phyloP scores from a whole-genome alignment of 2,329 filamentous ascomycete species.

The Colletotrichum gloeosporioides region DNA sequence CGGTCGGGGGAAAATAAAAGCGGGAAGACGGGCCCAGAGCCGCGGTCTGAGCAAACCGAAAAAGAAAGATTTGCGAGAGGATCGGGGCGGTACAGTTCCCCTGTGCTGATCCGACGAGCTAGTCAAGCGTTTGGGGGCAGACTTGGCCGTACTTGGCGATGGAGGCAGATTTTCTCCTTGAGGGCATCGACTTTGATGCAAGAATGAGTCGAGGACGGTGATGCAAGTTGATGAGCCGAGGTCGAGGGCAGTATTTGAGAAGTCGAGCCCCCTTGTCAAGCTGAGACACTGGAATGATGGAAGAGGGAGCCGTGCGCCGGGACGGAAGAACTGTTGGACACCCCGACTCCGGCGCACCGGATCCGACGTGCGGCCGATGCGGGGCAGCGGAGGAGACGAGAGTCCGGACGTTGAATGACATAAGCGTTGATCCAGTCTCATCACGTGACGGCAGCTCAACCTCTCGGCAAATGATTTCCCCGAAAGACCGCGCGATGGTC shows the following conservation, averaged over 20 bases:
- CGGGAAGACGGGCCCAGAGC: neutral
- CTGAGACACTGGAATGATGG: neutral
- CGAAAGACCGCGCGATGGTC: neutral
- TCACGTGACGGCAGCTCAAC: neutral
- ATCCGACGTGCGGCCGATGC: neutral
- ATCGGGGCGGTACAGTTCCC: neutral
- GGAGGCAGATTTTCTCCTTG: neutral
- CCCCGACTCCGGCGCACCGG: neutral
- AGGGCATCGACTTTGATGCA: neutral
- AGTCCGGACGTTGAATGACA: neutral
- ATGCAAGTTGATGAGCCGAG: neutral
- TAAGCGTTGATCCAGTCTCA: neutral
- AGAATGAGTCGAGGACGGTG: neutral
- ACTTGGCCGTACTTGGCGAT: neutral
- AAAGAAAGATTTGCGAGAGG: constrained; percentile 6
- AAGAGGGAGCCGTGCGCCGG: constrained; percentile 6
- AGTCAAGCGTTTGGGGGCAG: neutral
- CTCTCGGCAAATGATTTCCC: neutral
- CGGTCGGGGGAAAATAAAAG: neutral
- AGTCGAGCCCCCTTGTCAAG: neutral
- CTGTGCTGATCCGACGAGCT: neutral
- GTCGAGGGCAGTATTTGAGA: neutral
- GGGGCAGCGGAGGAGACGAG: neutral
- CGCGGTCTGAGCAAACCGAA: neutral
- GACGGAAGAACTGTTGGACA: neutral